Percentiles rank a stretch among this genome's conserved stretches.
phyloP scores from a whole-genome alignment of 164 flowering plant species.

The Dillenia turbinata region DNA sequence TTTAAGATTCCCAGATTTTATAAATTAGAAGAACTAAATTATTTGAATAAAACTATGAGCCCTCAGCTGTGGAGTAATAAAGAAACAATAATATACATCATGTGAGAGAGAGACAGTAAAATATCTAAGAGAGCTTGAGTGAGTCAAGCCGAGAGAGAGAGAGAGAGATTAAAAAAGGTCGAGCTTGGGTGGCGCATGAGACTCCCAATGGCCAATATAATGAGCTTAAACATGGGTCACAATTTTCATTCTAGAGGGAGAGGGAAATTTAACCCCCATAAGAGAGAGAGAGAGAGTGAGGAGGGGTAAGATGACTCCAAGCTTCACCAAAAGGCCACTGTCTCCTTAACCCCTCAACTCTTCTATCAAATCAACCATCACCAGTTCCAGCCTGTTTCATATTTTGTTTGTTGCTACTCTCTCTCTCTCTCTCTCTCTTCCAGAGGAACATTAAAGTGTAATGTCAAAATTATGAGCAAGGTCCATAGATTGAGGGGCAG shows the following conservation, averaged over 20 bases:
- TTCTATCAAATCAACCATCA: no score
- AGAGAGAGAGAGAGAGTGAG: neutral
- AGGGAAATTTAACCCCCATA: no score
- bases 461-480: no score
- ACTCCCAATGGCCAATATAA: constrained; percentile 34
- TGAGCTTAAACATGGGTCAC: constrained; percentile 8
- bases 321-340: constrained; percentile 5
- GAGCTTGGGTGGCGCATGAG: constrained; percentile 36
- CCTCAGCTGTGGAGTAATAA: neutral
- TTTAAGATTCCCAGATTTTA: neutral
- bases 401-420: no score
- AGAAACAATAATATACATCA: neutral
- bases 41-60: neutral
- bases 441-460: no score
- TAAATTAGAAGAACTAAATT: neutral
- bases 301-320: constrained; percentile 2
- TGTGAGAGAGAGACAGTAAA: neutral
- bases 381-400: no score
- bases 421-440: no score
- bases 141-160: neutral
- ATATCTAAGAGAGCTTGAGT: neutral
- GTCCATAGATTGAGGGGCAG: no score
- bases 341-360: neutral
- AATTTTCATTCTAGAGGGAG: no score
- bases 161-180: neutral